Base-by-base conservation (phyloP, 2,329 filamentous ascomycete genomes). In the Sclerotinia sclerotiorum region DNA sequence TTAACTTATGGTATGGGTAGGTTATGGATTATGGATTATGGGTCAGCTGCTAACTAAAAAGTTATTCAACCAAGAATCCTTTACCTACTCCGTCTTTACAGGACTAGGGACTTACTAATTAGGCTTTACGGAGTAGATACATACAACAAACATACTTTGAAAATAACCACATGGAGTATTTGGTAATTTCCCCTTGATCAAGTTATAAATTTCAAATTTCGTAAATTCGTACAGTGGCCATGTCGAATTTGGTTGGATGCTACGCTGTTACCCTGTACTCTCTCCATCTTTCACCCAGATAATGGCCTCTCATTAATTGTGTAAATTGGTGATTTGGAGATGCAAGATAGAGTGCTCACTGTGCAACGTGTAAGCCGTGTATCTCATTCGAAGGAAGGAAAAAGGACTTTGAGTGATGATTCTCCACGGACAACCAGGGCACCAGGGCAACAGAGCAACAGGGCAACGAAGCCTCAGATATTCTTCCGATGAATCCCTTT, bases 271-370 rank as follows among this genome's bases (percentile, higher is more conserved):
- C 57, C 27, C 11, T 60, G 57, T 48, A 15, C 57, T 5, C 0
- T 2, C 5, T 42, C 39, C 13, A 42, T 15, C 42, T 32, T 48
- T n/a, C 19, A 32, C 11, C 42, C 19, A 54, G 13, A 19, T 8
- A 54, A 54, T 54, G 32, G 35, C 0, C 42, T n/a, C 21, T 32
- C n/a, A 46, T 19, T 21, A 17, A 15, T 24, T 27, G 61, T 54
- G 46, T 46, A 52, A 46, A 55, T 54, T 52, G 19, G 24, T 42
- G 42, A 60, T 60, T 60, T 44, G 42, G n/a, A 60, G 10, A 60
- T 60, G 42, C 49, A 55, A 65, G 62, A 65, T 65, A 54, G 62
- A 65, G 62, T 65, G 62, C 62, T 61, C 58, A 24, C 39, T 19
- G 58, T 61, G n/a, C 29, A 17, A 32, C 42, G 17, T 32, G 42